These are phyloP conservation scores for Teratosphaeria epicoccoides DNA, from an alignment of 2,329 filamentous ascomycete species.

Conservation along the genomic window DNA sequence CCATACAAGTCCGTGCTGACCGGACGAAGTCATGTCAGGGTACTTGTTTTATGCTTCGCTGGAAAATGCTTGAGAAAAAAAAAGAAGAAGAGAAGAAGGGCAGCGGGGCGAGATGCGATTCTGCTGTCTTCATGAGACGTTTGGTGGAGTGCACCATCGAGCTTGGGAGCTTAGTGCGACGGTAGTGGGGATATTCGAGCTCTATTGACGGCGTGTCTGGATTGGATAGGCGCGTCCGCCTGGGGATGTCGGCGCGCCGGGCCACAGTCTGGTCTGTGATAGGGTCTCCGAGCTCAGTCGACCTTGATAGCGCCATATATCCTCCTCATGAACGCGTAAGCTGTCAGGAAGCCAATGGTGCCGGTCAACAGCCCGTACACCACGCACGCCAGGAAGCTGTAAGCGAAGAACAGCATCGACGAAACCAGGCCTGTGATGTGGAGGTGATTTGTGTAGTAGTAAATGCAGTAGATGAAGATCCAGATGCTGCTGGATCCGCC, in stretches of 20 bases:
- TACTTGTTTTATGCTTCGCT: background rate
- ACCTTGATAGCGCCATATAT: conserved; percentile 52
- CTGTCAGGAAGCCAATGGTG: conserved; percentile 73
- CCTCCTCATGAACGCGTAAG: conserved; percentile 71
- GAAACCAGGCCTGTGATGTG: conserved; percentile 73
- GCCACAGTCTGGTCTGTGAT: too few relatives aligned
- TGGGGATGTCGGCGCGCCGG: too few relatives aligned
- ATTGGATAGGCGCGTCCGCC: too few relatives aligned
- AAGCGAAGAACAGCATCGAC: conserved; percentile 72
- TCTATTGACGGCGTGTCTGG: too few relatives aligned
- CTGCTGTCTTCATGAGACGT: too few relatives aligned
- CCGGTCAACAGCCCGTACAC: conserved; percentile 74
- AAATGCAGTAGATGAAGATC: conserved; percentile 73
- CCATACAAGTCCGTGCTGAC: background rate
- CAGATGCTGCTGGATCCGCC: conserved; percentile 67
- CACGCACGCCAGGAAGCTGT: conserved; percentile 69
- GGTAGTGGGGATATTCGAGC: too few relatives aligned
- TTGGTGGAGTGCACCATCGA: too few relatives aligned
- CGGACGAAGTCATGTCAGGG: background rate
- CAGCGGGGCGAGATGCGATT: too few relatives aligned
- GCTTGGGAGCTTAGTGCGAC: too few relatives aligned
- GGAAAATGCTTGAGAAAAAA: background rate
- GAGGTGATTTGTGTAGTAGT: conserved; percentile 73
- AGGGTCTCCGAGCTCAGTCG: conserved; percentile 21
- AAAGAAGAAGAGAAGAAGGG: too few relatives aligned